These are phyloP conservation scores for Fraxinus greggii DNA, from an alignment of 305 asterid species.

Conservation along the genomic window DNA sequence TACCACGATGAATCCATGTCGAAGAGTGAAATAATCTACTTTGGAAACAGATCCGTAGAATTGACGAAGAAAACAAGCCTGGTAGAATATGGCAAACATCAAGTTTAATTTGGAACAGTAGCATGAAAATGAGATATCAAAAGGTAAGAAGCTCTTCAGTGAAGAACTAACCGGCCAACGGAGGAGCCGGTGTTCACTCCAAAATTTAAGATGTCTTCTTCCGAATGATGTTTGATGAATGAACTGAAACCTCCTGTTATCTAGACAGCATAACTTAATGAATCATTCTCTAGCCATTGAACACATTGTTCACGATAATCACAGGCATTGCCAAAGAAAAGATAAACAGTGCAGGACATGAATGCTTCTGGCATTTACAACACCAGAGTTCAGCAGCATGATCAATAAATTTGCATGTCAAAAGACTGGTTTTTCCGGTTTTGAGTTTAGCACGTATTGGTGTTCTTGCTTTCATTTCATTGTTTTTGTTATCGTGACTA, in stretches of 20 bases:
- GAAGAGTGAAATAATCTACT: conserved; percentile 66
- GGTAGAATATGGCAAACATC: conserved; percentile 16
- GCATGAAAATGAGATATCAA: not conserved
- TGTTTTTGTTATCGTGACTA: not conserved
- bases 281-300: not conserved
- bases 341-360: not conserved
- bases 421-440: not conserved
- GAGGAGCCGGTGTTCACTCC: conserved; percentile 54
- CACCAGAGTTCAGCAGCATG: not conserved
- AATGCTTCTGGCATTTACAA: not conserved
- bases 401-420: not conserved
- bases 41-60: conserved; percentile 61
- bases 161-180: conserved; percentile 54
- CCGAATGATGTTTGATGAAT: conserved; percentile 76
- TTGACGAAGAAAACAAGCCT: conserved; percentile 70
- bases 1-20: conserved; percentile 77
- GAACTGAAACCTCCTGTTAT: conserved; percentile 68
- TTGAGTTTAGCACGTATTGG: not conserved
- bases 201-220: conserved; percentile 61
- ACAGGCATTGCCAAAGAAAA: not conserved
- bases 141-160: not conserved
- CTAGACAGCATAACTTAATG: conserved; percentile 29
- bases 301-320: not conserved
- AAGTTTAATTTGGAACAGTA: not conserved
- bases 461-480: not conserved